Percentiles rank a stretch among this genome's conserved stretches.
phyloP scores from a whole-genome alignment of 1,284 basidiomycete genomes.

The Apiotrichum laibachii region DNA sequence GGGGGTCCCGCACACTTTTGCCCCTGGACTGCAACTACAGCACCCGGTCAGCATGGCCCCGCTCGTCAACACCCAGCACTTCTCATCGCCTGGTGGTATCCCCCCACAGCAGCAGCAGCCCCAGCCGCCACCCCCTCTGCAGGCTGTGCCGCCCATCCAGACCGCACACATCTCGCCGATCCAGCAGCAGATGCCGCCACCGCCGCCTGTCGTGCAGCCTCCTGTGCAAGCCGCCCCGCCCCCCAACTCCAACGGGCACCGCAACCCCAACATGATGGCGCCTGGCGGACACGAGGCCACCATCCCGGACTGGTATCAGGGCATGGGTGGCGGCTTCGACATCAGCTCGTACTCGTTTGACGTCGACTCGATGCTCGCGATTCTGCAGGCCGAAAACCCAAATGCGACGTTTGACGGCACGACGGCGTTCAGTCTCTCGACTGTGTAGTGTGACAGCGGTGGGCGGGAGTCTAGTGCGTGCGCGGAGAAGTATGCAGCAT shows the following conservation, averaged over 20 bases:
- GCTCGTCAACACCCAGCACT: too few species aligned
- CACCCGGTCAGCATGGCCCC: background rate
- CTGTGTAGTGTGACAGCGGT: background rate
- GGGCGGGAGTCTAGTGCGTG: too few species aligned
- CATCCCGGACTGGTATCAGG: slow-evolving; percentile 14
- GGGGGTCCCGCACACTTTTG: background rate
- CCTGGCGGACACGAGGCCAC: background rate
- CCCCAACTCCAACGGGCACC: background rate
- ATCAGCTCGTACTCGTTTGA: slow-evolving; percentile 35
- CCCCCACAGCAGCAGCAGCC: background rate
- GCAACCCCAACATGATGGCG: background rate
- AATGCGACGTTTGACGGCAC: slow-evolving; percentile 19
- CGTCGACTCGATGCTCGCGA: slow-evolving; percentile 25
- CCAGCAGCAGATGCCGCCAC: too few species aligned
- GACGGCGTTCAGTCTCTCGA: slow-evolving; percentile 2
- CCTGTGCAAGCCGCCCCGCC: background rate
- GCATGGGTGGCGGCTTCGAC: slow-evolving; percentile 21
- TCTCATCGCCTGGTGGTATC: background rate
- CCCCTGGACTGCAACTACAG: background rate
- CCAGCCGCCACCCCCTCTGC: background rate
- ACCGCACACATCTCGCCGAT: too few species aligned
- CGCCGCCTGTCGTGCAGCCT: background rate
- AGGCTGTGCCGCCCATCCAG: too few species aligned
- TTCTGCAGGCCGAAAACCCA: slow-evolving; percentile 19
- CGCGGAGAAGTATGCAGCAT: too few species aligned